These are phyloP conservation scores for Bothriochloa decipiens DNA, from an alignment of 176 grass and related monocot species.

Conservation along the genomic window DNA sequence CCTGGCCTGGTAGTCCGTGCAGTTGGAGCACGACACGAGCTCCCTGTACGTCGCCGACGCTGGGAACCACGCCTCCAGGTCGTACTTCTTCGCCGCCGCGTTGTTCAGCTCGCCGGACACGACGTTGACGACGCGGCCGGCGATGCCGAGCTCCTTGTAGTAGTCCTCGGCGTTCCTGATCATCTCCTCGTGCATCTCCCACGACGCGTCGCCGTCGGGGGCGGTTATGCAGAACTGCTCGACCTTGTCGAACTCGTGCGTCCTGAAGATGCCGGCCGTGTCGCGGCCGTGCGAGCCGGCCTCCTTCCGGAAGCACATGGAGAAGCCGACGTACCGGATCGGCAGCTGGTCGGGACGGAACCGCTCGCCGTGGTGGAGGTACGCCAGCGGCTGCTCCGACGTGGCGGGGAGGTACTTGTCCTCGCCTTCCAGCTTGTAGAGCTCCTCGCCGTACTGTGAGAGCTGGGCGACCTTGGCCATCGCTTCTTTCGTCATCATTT, in stretches of 20 bases:
- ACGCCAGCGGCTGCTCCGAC: neutral
- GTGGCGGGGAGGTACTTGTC: neutral
- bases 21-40: too few species aligned
- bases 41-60: too few species aligned
- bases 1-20: too few species aligned
- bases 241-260: conserved; percentile 89
- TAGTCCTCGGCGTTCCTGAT: conserved; percentile 88
- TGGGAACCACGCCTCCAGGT: too few species aligned
- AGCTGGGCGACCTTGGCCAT: neutral
- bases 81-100: too few species aligned
- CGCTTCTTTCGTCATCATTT: neutral
- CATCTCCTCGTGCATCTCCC: conserved; percentile 88
- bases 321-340: conserved; percentile 71
- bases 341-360: too few species aligned
- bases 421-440: neutral
- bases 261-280: conserved; percentile 82
- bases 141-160: conserved; percentile 51
- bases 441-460: neutral
- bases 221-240: conserved; percentile 82
- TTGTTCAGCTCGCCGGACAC: too few species aligned
- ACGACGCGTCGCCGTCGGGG: conserved; percentile 68
- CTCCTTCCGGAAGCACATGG: conserved; percentile 17
- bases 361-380: too few species aligned
- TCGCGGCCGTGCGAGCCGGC: conserved; percentile 41
- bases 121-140: too few species aligned